phyloP scores from a whole-genome alignment of 2,329 filamentous ascomycete genomes.

The Fusarium lateritium region DNA sequence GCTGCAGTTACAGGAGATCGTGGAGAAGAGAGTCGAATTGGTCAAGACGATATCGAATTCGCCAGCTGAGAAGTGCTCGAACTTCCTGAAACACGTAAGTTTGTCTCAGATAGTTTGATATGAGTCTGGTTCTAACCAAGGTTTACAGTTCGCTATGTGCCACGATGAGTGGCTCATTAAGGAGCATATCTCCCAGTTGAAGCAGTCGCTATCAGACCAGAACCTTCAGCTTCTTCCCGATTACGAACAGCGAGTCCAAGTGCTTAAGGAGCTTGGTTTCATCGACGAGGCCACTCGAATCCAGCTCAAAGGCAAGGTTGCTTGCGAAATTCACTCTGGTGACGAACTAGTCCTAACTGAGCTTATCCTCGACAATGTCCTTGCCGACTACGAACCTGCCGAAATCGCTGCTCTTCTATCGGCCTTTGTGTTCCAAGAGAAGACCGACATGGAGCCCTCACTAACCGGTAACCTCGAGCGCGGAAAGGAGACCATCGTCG shows the following conservation, averaged over 20 bases:
- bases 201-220: constrained; percentile 93
- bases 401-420: constrained; percentile 96
- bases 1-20: constrained; percentile 82
- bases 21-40: constrained; percentile 78
- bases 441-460: constrained; percentile 85
- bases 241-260: constrained; percentile 94
- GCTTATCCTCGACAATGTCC: constrained; percentile 94
- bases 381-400: constrained; percentile 94
- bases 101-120: background rate
- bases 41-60: constrained; percentile 74
- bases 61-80: constrained; percentile 77
- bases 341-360: constrained; percentile 97
- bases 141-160: constrained; percentile 86
- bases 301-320: constrained; percentile 97
- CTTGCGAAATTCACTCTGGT: constrained; percentile 97
- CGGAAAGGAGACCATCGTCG: constrained; percentile 87
- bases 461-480: constrained; percentile 86
- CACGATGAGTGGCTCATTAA: constrained; percentile 98
- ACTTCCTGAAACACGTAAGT: constrained; percentile 90
- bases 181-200: constrained; percentile 90
- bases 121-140: constrained; percentile 56
- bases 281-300: constrained; percentile 90
- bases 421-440: constrained; percentile 97
- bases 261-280: constrained; percentile 92
- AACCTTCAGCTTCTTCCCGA: constrained; percentile 96